phyloP scores from a whole-genome alignment of 805 yeast genomes.

The Yamadazyma kitorensis region DNA sequence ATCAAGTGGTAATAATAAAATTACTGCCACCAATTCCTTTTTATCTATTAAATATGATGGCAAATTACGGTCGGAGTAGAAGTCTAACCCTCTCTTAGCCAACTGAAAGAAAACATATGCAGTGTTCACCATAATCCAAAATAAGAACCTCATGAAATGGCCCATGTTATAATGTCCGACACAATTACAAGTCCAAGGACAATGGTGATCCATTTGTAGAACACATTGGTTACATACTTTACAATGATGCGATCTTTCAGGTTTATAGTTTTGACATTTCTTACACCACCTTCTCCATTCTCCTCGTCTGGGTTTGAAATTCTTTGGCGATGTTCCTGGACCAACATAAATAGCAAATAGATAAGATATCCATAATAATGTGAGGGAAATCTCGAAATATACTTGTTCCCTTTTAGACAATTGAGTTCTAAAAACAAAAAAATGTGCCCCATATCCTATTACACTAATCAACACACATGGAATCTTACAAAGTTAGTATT shows the following conservation, averaged over 20 bases:
- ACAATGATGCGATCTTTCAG: conserved; percentile 86
- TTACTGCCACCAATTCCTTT: conserved; percentile 52
- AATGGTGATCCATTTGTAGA: conserved; percentile 89
- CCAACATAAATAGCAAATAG: conserved; percentile 57
- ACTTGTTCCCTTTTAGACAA: conserved; percentile 39
- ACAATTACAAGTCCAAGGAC: conserved; percentile 92
- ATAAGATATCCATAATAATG: conserved; percentile 74
- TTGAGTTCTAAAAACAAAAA: conserved; percentile 48
- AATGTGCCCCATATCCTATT: conserved; percentile 63
- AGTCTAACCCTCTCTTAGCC: conserved; percentile 32
- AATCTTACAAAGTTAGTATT: conserved; percentile 39
- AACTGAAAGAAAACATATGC: conserved; percentile 45
- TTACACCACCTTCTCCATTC: conserved; percentile 70
- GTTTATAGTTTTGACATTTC: conserved; percentile 72
- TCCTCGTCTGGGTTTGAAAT: conserved; percentile 39
- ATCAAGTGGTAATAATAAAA: conserved; percentile 53
- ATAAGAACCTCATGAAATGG: conserved; percentile 73
- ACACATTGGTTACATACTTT: conserved; percentile 72
- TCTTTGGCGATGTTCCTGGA: conserved; percentile 68
- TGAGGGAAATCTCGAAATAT: conserved; percentile 44
- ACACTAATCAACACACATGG: conserved; percentile 58
- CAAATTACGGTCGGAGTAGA: conserved; percentile 47
- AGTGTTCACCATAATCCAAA: conserved; percentile 59
- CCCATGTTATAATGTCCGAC: conserved; percentile 79
- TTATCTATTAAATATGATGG: conserved; percentile 57